Evolutionary conservation across 768 basidiomycete genomes (phyloP).

Genomic region (Russula virescens): DNA sequence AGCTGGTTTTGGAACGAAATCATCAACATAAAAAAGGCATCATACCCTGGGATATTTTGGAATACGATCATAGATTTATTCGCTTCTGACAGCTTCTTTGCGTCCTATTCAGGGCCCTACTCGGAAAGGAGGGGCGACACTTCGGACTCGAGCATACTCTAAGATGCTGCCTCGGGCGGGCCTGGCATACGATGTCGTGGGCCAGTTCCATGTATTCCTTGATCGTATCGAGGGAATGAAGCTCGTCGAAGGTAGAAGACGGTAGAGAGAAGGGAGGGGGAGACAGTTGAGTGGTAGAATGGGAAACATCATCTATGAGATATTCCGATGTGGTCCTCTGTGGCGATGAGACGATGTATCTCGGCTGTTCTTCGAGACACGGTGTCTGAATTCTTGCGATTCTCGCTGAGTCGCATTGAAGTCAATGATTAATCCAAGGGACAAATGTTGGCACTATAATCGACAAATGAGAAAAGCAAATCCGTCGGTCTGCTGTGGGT

Average conservation of each 20-base stretch:
- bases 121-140: slow-evolving; percentile 80
- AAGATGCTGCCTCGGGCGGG: slow-evolving; percentile 98
- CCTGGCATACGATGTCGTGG: slow-evolving; percentile 78
- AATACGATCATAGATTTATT: slow-evolving; percentile 87
- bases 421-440: slow-evolving; percentile 32
- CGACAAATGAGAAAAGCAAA: slow-evolving; percentile 25
- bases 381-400: slow-evolving; percentile 22
- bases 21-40: slow-evolving; percentile 77
- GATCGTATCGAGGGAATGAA: slow-evolving; percentile 78
- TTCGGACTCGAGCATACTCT: slow-evolving; percentile 93
- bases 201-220: slow-evolving; percentile 85
- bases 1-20: slow-evolving; percentile 93
- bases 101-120: slow-evolving; percentile 78
- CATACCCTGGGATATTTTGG: slow-evolving; percentile 88
- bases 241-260: slow-evolving; percentile 66
- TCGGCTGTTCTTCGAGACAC: slow-evolving; percentile 67
- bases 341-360: slow-evolving; percentile 72
- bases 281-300: slow-evolving; percentile 81
- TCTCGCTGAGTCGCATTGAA: slow-evolving; percentile 19
- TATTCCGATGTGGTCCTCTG: slow-evolving; percentile 85
- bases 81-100: slow-evolving; percentile 87
- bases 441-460: slow-evolving; percentile 28
- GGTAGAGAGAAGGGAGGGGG: slow-evolving; percentile 49
- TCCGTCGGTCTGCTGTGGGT: too few species aligned
- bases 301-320: slow-evolving; percentile 87